Base-by-base conservation (phyloP, 2,329 filamentous ascomycete species). In the Phialophora expanda region DNA sequence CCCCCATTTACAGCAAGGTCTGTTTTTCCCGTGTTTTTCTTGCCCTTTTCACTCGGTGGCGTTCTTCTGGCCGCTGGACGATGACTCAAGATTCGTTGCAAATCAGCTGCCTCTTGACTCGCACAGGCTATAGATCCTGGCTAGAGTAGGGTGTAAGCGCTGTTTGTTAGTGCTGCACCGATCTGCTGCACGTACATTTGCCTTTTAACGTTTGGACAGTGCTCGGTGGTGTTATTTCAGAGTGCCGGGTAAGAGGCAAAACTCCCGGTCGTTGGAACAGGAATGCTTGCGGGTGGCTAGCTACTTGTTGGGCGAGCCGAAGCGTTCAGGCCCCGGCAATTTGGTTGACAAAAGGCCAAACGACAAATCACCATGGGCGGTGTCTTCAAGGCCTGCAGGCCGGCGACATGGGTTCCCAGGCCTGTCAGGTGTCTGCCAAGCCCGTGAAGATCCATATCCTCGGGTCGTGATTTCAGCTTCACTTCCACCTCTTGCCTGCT, bases 221-320 rank as follows among this genome's bases (percentile, higher is more conserved):
- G 7, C 24, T 55, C 24, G 24, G 28, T 55, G 53, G 14, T 55
- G 53, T 55, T 30, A 28, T n/a, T 34, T 55, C 53, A 55, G 26
- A 34, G 53, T 55, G 28, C n/a, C 53, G 53, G 28, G 53, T 34
- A 28, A 55, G 53, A 14, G 56, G 41, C 41, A 41, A 50, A 30
- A 5, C 38, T 60, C 38, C 46, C 38, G 44, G 38, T 48, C 17
- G 20, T 6, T 50, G 17, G 56, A n/a, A 32, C 32, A 11, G 56
- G 32, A 11, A 58, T 9, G 20, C 14, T 22, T 11, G 38, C 46
- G 38, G 34, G 56, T 59, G 56, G 38, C 56, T 55, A 30, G n/a
- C 24, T 48, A 14, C 11, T 48, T 17, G 28, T 14, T 34, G 32
- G 30, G 28, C 59, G 59, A 61, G 59, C 59, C 59, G 59, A 61